Evolutionary conservation across 495 filamentous ascomycete genomes (phyloP), one percentile per base, ranked within the genome.

Genomic region (Talaromyces proteolyticus): DNA sequence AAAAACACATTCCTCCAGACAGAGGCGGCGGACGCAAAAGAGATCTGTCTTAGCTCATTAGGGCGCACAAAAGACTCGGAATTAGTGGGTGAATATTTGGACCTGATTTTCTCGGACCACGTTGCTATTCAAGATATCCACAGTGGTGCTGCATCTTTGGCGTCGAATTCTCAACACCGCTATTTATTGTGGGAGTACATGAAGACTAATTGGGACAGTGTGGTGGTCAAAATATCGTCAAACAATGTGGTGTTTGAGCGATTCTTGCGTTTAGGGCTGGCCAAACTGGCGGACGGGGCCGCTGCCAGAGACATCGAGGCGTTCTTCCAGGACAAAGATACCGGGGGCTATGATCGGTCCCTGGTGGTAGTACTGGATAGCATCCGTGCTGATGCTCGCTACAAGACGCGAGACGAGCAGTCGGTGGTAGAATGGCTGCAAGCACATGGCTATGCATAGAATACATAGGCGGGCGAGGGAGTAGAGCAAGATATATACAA

Each of bases 231-330:
- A 57, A 73, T 96, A 43, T 81, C 86, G 52, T 73, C 78, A 1
- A 96, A 94, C 67, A 84, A 88, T 52, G 85, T 96, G 23, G 81
- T 96, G 20, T 71, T 95, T 44, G 91, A 96, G 67, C 82, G 91
- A 18, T 93, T 95, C 67, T 61, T 98, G 55, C 82, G 86, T 53
- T 74, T 84, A 55, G 81, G 80, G 18, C 72, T 98, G 52, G 76
- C 78, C 43, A 87, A 87, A 60, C 96, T 95, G 62, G 76, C 85
- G 1, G 83, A 85, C 56, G 66, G 73, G 19, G 75, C 77, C 56
- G 74, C 81, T n/a, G 77, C 84, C 51, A 70, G 78, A 50, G 91
- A 95, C 40, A 95, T 98, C 57, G 72, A 82, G 42, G 62, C 62
- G 6, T 97, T 98, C 73, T 97, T 96, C 71, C 70, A 78, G 55